Evolutionary conservation across 2,329 filamentous ascomycete genomes (phyloP).

Genomic region (Phaeosphaeria sp.): DNA sequence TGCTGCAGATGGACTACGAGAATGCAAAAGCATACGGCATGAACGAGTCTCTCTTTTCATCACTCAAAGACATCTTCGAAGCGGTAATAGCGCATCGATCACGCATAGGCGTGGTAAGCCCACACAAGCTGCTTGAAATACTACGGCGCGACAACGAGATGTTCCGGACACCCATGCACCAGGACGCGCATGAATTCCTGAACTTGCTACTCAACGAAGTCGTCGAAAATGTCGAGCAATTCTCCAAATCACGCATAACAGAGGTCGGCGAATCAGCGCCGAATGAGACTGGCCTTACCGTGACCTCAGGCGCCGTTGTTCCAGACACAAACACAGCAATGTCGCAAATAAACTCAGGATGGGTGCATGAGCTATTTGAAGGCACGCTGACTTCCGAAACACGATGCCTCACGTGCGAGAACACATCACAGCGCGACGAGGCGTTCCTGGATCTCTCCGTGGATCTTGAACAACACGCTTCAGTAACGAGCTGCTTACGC

Average conservation of each 20-base stretch:
- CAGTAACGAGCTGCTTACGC: constrained; percentile 90
- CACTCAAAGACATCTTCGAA: constrained; percentile 94
- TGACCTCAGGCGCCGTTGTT: constrained; percentile 24
- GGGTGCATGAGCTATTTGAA: constrained; percentile 98
- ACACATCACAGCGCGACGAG: constrained; percentile 91
- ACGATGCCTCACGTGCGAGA: constrained; percentile 94
- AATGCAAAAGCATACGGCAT: constrained; percentile 84
- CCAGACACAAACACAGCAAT: constrained; percentile 25
- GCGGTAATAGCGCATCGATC: constrained; percentile 81
- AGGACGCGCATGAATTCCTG: constrained; percentile 97
- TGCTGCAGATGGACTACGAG: constrained; percentile 83
- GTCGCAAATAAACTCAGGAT: constrained; percentile 58
- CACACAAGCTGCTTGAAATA: constrained; percentile 90
- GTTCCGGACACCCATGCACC: constrained; percentile 96
- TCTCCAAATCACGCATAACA: constrained; percentile 68
- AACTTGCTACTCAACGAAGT: constrained; percentile 95
- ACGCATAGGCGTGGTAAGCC: constrained; percentile 88
- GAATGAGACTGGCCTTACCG: constrained; percentile 19
- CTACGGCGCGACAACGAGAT: constrained; percentile 95
- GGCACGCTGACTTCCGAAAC: constrained; percentile 95
- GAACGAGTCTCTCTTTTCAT: constrained; percentile 93
- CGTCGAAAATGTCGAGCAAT: constrained; percentile 90
- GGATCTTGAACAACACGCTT: constrained; percentile 92
- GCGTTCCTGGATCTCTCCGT: constrained; percentile 96
- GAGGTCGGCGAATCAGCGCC: constrained; percentile 38